Conservation (phyloP, 306 rosid genomes). For the Geum urbanum region DNA sequence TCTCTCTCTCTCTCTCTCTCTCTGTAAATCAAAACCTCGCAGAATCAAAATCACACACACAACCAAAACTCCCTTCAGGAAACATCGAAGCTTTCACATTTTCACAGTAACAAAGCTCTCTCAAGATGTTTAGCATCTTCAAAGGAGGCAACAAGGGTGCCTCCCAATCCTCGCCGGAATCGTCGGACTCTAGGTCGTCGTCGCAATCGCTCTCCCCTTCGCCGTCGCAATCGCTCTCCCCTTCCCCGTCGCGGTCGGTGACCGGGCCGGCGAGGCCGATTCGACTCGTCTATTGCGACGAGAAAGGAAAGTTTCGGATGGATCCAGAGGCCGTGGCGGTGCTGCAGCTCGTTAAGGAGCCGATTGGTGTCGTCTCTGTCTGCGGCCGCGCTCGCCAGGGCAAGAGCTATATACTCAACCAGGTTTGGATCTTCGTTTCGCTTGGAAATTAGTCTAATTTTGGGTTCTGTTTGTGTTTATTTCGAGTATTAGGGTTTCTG, state of each 20-base stretch:
- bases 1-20: too few relatives aligned
- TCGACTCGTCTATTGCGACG: slow-evolving; percentile 78
- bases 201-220: too few relatives aligned
- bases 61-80: neutral
- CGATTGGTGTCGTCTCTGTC: slow-evolving; percentile 87
- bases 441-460: neutral
- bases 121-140: slow-evolving; percentile 41
- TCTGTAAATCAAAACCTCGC: neutral
- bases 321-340: slow-evolving; percentile 94
- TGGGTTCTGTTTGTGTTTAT: neutral
- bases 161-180: slow-evolving; percentile 44
- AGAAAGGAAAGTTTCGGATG: slow-evolving; percentile 83
- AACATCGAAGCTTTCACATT: neutral
- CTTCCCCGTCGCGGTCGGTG: slow-evolving; percentile 36
- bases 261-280: slow-evolving; percentile 86
- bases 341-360: slow-evolving; percentile 86
- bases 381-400: slow-evolving; percentile 98
- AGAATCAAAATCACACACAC: neutral
- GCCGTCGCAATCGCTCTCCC: slow-evolving; percentile 28
- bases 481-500: slow-evolving; percentile 31
- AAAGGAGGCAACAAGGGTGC: slow-evolving; percentile 36
- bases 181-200: slow-evolving; percentile 22
- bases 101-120: neutral
- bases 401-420: slow-evolving; percentile 81
- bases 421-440: slow-evolving; percentile 36